Conservation (phyloP, 129 eudicot genomes). For the Mikania micrantha region DNA sequence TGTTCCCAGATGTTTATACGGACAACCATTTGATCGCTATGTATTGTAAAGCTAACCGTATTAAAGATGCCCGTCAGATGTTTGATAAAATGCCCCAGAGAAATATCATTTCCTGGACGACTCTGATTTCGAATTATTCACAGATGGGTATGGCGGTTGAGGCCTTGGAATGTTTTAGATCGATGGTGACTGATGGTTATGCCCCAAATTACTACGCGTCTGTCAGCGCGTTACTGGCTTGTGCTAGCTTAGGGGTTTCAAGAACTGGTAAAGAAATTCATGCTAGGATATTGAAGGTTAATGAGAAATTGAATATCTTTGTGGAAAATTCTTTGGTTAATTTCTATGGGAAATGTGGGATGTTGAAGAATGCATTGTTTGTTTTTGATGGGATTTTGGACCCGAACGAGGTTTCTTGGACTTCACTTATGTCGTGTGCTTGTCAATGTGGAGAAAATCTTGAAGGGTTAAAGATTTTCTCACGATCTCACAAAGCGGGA, state of each 20-base stretch:
- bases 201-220: constrained; percentile 50
- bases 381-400: constrained; percentile 48
- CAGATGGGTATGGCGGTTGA: constrained; percentile 35
- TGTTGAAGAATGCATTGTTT: constrained; percentile 34
- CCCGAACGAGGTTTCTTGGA: constrained; percentile 55
- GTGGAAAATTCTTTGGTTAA: constrained; percentile 58
- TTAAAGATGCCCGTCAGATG: constrained; percentile 45
- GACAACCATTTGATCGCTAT: constrained; percentile 56
- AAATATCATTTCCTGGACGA: constrained; percentile 65
- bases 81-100: constrained; percentile 60
- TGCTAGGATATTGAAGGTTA: constrained; percentile 35
- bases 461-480: constrained; percentile 44
- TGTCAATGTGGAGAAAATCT: constrained; percentile 50
- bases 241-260: constrained; percentile 32
- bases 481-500: constrained; percentile 35
- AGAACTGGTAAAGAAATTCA: constrained; percentile 59
- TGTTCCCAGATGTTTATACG: constrained; percentile 41
- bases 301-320: constrained; percentile 38
- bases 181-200: constrained; percentile 46
- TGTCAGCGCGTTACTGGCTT: constrained; percentile 55
- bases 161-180: constrained; percentile 37
- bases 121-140: constrained; percentile 47
- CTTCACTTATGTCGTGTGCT: constrained; percentile 46
- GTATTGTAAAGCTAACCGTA: constrained; percentile 37
- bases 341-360: constrained; percentile 74